phyloP scores from a whole-genome alignment of 108 stramenopile genomes.

The Poteriospumella lacustris region DNA sequence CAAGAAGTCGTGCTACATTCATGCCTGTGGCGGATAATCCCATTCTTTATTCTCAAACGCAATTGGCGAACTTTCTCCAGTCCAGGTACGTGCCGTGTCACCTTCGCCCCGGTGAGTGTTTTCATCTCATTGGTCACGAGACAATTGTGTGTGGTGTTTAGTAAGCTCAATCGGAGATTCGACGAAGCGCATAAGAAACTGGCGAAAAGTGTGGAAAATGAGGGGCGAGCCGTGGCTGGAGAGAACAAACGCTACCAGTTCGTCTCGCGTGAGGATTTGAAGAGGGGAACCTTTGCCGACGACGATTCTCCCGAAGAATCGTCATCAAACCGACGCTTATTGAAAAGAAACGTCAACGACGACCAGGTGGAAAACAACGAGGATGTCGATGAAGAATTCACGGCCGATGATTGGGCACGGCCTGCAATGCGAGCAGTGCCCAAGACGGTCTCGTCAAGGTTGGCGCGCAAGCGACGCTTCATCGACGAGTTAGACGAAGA shows the following conservation, averaged over 20 bases:
- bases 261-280: too few species aligned
- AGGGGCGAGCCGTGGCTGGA: not conserved
- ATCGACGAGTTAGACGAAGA: not conserved
- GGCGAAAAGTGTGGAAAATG: not conserved
- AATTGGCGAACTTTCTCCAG: slow-evolving; percentile 80
- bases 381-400: not conserved
- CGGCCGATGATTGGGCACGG: not conserved
- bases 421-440: not conserved
- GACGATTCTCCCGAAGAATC: not conserved
- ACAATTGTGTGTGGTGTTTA: not conserved
- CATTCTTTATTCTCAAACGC: slow-evolving; percentile 70
- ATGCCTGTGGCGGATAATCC: slow-evolving; percentile 85
- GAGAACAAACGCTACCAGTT: slow-evolving; percentile 12
- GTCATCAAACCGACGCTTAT: not conserved
- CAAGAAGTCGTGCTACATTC: slow-evolving; percentile 74
- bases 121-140: too few species aligned
- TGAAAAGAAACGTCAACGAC: not conserved
- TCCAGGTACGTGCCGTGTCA: slow-evolving; percentile 26
- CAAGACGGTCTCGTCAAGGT: not conserved
- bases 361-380: not conserved
- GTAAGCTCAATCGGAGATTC: slow-evolving; percentile 14
- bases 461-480: not conserved
- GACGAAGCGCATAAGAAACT: not conserved
- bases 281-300: too few species aligned
- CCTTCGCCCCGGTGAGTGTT: too few species aligned